phyloP scores from a whole-genome alignment of 768 basidiomycete genomes.

The Hysterangium stoloniferum region DNA sequence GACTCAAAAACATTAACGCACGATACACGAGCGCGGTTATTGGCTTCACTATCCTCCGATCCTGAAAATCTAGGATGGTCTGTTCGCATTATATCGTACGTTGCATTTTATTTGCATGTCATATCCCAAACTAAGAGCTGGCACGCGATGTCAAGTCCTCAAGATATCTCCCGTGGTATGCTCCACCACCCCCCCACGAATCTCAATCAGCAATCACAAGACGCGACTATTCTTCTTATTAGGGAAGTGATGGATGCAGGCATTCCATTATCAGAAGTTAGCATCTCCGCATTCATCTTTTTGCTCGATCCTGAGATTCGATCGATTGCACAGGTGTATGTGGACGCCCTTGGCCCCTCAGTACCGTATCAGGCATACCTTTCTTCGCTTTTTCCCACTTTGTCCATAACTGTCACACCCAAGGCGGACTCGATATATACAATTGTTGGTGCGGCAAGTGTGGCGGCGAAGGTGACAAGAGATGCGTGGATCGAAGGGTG shows the following conservation, averaged over 20 bases:
- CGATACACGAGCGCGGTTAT: conserved; percentile 54
- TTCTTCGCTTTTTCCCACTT: conserved; percentile 70
- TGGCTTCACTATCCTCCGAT: conserved; percentile 62
- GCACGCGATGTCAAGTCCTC: conserved; percentile 50
- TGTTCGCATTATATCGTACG: conserved; percentile 65
- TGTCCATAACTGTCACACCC: conserved; percentile 79
- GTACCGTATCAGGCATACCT: conserved; percentile 81
- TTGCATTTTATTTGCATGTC: background rate
- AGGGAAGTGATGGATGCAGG: conserved; percentile 76
- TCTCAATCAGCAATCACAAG: conserved; percentile 80
- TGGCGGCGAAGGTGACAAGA: conserved; percentile 96
- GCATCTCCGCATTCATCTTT: conserved; percentile 12
- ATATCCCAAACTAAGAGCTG: conserved; percentile 10
- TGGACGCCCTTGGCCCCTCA: conserved; percentile 89
- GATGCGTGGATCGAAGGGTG: conserved; percentile 86
- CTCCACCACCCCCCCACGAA: conserved; percentile 75
- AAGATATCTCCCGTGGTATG: conserved; percentile 90
- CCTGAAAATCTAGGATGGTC: conserved; percentile 73
- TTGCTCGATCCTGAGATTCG: background rate
- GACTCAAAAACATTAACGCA: conserved; percentile 89
- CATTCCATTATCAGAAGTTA: conserved; percentile 70
- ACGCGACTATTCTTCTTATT: conserved; percentile 86
- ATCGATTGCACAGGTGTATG: conserved; percentile 91
- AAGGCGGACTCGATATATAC: conserved; percentile 97
- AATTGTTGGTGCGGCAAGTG: conserved; percentile 94